Percentiles rank a stretch among this genome's conserved stretches.
Conservation (phyloP, 805 yeast species). For the Lachancea meyersii region DNA sequence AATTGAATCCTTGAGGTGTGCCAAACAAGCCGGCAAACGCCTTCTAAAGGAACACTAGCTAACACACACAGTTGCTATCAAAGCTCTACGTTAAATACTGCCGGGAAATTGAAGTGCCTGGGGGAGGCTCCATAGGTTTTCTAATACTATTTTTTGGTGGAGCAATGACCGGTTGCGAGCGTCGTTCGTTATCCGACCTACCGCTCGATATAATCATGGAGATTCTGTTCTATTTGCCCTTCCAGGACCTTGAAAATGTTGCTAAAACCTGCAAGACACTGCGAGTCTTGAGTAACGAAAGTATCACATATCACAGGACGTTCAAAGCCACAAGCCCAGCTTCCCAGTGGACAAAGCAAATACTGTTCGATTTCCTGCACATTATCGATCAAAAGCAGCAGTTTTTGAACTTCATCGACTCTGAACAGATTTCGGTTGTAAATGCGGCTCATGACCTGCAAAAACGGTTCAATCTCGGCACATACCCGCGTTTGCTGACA, state of each 20-base stretch:
- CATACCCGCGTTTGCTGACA: neutral
- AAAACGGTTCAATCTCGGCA: slow-evolving; percentile 13
- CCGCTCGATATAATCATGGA: slow-evolving; percentile 24
- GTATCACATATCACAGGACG: slow-evolving; percentile 16
- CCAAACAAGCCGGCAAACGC: neutral
- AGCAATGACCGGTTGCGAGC: neutral
- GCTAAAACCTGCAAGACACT: slow-evolving; percentile 21
- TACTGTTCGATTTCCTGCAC: slow-evolving; percentile 20
- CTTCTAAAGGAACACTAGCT: neutral
- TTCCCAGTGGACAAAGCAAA: slow-evolving; percentile 18
- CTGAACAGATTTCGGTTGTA: slow-evolving; percentile 15
- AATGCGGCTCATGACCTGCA: slow-evolving; percentile 16
- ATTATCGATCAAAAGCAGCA: slow-evolving; percentile 15
- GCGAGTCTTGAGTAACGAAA: slow-evolving; percentile 23
- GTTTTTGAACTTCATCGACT: slow-evolving; percentile 8
- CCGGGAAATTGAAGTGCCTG: too few species aligned
- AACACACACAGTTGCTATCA: neutral
- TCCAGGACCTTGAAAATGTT: slow-evolving; percentile 20
- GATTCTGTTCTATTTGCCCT: slow-evolving; percentile 19
- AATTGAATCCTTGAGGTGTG: neutral
- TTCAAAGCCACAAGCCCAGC: slow-evolving; percentile 10
- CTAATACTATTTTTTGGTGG: neutral
- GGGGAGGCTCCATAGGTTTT: too few species aligned
- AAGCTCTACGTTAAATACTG: too few species aligned
- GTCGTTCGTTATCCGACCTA: slow-evolving; percentile 15